A percentile compares a stretch with the other conserved stretches of the same genome.
These are phyloP conservation scores for Zygosaccharomyces siamensis DNA, from an alignment of 805 yeast species.

Conservation along the genomic window DNA sequence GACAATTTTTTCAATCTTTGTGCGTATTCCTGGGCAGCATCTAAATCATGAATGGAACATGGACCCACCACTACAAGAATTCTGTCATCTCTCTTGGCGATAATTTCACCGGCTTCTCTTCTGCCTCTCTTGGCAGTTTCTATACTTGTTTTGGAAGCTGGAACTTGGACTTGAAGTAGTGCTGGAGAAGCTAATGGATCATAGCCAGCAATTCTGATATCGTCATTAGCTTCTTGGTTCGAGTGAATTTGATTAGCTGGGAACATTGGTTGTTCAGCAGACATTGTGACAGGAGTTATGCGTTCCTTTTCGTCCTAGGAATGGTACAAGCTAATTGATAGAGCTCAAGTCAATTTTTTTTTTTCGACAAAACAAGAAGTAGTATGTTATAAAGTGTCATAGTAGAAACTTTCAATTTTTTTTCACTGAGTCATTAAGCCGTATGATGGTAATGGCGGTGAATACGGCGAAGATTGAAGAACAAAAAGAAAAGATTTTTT, in stretches of 20 bases:
- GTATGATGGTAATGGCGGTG: neutral
- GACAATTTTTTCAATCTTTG: slow-evolving; percentile 58
- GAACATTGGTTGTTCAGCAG: slow-evolving; percentile 32
- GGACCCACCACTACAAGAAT: slow-evolving; percentile 90
- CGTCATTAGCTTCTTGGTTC: slow-evolving; percentile 59
- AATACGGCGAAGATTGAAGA: slow-evolving; percentile 3
- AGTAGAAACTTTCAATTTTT: slow-evolving; percentile 2
- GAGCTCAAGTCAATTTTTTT: neutral
- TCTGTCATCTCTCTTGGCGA: slow-evolving; percentile 75
- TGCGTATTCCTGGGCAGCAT: slow-evolving; percentile 86
- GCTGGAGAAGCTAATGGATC: slow-evolving; percentile 95
- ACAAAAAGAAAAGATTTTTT: slow-evolving; percentile 1
- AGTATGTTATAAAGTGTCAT: neutral
- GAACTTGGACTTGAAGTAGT: slow-evolving; percentile 77
- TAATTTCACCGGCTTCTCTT: slow-evolving; percentile 67
- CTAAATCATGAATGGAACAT: slow-evolving; percentile 91
- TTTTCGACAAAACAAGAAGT: neutral
- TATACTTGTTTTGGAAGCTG: slow-evolving; percentile 51
- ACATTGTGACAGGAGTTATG: slow-evolving; percentile 5
- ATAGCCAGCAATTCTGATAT: slow-evolving; percentile 79
- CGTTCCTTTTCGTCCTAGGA: neutral
- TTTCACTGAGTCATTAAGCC: slow-evolving; percentile 4
- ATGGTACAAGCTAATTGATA: too few relatives aligned
- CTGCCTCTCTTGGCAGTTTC: slow-evolving; percentile 73
- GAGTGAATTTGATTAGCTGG: slow-evolving; percentile 23